Base-by-base conservation (phyloP, 129 eudicot genomes). In the Erigeron canadensis region DNA sequence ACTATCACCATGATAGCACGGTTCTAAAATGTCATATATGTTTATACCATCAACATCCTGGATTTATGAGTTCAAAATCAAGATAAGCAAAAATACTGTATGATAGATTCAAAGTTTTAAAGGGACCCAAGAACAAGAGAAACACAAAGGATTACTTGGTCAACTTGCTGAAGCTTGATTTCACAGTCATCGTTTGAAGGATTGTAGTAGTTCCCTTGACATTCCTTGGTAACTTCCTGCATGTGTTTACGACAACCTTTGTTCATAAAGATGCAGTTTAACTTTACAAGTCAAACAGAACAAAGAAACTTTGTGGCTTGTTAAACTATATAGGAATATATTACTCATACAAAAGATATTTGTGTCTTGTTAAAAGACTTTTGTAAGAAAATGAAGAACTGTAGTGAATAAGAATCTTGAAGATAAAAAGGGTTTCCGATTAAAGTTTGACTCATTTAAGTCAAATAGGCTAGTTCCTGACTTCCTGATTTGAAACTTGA, bases 1-100 rank as follows among this genome's bases (percentile, higher is more conserved):
- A 42, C 79, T 68, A 17, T 88, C 60, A 77, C 64, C 79, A 63
- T 95, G 97, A 76, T 95, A 90, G 60, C 99, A 95, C 15, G 97
- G 97, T 77, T 95, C 97, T 18, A 95, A 76, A 65, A 95, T 95
- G 89, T 95, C 85, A 7, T 90, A 95, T 21, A 95, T 86, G 84
- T 95, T 95, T 67, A 90, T 34, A 21, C 74, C 89, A 47, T 67
- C 72, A 48, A 95, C 51, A 61, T 65, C 86, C 99, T 94, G 83
- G 62, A 70, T 23, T 28, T 65, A 53, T 13, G 18, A 5, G 7
- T 65, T 38, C 65, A 63, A 55, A 69, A 8, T 8, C 12, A 77
- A 39, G 50, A 68, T 34, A 57, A 73, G 59, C 42, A 59, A 46
- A 38, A 21, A 28, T 19, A 50, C 19, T 10, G 53, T 42, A 38